These are phyloP conservation scores for Saprolegnia parasitica DNA, from an alignment of 352 stramenopile species.

Conservation along the genomic window DNA sequence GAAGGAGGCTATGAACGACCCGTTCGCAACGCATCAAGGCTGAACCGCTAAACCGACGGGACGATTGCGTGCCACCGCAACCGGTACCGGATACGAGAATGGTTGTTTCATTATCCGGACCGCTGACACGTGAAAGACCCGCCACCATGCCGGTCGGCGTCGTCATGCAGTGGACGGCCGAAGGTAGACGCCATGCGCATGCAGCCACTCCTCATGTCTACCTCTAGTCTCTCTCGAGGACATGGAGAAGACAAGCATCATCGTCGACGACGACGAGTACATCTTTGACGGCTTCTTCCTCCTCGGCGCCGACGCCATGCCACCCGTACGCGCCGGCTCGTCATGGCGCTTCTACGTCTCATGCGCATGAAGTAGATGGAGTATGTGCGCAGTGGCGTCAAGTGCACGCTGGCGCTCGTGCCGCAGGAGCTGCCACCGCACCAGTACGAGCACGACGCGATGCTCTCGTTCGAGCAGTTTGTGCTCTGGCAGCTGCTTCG, in stretches of 20 bases:
- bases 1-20: too few relatives aligned
- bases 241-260: slow-evolving; percentile 64
- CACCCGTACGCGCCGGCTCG: slow-evolving; percentile 49
- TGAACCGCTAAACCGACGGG: too few relatives aligned
- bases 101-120: too few relatives aligned
- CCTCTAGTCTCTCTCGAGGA: not conserved
- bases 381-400: slow-evolving; percentile 68
- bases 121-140: too few relatives aligned
- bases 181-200: not conserved
- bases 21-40: too few relatives aligned
- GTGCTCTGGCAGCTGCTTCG: slow-evolving; percentile 69
- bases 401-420: slow-evolving; percentile 72
- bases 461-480: slow-evolving; percentile 69
- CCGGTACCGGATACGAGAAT: too few relatives aligned
- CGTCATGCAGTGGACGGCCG: not conserved
- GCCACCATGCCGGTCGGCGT: not conserved
- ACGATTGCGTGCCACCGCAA: too few relatives aligned
- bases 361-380: slow-evolving; percentile 55
- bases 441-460: slow-evolving; percentile 21
- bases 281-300: slow-evolving; percentile 85
- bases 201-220: not conserved
- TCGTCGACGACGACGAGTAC: slow-evolving; percentile 56
- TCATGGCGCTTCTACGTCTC: not conserved
- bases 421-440: slow-evolving; percentile 53
- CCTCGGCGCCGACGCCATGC: slow-evolving; percentile 55